Evolutionary conservation across 352 stramenopile genomes (phyloP).

Genomic region (Plasmopara muralis): DNA sequence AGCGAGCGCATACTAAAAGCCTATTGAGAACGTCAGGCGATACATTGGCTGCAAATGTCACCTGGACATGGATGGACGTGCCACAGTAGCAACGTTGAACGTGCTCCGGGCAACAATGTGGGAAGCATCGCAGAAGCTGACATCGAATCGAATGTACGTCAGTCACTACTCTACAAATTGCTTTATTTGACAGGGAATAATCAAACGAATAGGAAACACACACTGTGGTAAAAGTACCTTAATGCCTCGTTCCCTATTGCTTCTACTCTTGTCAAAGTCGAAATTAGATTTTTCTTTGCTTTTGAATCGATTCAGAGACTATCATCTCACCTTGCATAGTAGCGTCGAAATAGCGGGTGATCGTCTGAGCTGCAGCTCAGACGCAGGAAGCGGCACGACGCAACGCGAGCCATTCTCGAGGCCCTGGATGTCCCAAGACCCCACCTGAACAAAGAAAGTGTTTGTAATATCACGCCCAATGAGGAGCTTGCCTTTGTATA

Average conservation of each 20-base stretch:
- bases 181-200: neutral
- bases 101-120: slow-evolving; percentile 40
- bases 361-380: slow-evolving; percentile 22
- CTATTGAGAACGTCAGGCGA: slow-evolving; percentile 6
- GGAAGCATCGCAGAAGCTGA: slow-evolving; percentile 37
- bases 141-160: neutral
- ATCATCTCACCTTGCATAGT: slow-evolving; percentile 22
- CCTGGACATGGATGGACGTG: slow-evolving; percentile 27
- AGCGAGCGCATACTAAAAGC: slow-evolving; percentile 39
- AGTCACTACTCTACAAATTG: neutral
- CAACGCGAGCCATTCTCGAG: slow-evolving; percentile 11
- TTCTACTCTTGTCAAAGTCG: slow-evolving; percentile 12
- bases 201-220: neutral
- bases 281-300: neutral
- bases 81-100: slow-evolving; percentile 38
- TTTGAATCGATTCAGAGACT: neutral
- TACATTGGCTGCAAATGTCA: slow-evolving; percentile 18
- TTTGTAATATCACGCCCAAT: too few relatives aligned
- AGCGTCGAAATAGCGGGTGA: slow-evolving; percentile 26
- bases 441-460: too few relatives aligned
- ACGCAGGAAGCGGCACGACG: slow-evolving; percentile 17
- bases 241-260: slow-evolving; percentile 18
- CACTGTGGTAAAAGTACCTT: slow-evolving; percentile 9
- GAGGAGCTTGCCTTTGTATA: too few relatives aligned
- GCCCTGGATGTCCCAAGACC: neutral